A percentile compares a stretch with the other conserved stretches of the same genome.
Conservation (phyloP, 352 stramenopile genomes). For the Phytophthora litchii region DNA sequence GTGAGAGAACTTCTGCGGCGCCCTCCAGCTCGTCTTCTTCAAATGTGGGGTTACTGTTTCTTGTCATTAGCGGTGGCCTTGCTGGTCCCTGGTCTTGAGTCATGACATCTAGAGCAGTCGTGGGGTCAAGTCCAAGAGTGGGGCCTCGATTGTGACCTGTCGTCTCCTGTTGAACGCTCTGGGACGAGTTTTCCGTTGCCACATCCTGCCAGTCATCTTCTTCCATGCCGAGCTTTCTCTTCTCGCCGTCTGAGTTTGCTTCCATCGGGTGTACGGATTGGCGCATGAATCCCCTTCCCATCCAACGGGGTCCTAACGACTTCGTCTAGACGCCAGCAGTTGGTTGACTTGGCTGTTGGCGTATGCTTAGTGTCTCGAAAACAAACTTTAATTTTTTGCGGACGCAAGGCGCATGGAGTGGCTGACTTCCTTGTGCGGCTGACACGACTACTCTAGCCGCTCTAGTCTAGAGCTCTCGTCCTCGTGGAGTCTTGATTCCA, state of each 20-base stretch:
- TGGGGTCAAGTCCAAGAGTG: constrained; percentile 12
- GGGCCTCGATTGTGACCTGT: constrained; percentile 15
- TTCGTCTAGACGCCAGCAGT: constrained; percentile 15
- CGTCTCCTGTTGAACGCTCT: constrained; percentile 19
- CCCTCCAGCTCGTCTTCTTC: constrained; percentile 30
- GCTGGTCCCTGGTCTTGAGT: constrained; percentile 7
- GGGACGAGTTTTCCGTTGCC: constrained; percentile 38
- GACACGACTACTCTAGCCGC: not conserved
- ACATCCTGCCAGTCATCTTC: constrained; percentile 35
- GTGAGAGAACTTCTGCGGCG: constrained; percentile 17
- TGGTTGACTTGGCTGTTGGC: not conserved
- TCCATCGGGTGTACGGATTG: constrained; percentile 76
- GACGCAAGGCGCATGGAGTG: constrained; percentile 24
- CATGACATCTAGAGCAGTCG: constrained; percentile 24
- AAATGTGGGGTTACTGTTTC: constrained; percentile 21
- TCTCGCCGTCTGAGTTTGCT: constrained; percentile 19
- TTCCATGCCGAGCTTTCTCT: constrained; percentile 22
- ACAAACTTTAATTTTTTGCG: constrained; percentile 13
- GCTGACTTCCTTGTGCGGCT: constrained; percentile 14
- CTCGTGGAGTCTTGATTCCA: constrained; percentile 6
- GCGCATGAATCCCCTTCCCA: constrained; percentile 62
- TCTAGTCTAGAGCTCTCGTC: constrained; percentile 20
- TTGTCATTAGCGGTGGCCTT: constrained; percentile 13
- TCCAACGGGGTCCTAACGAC: constrained; percentile 28
- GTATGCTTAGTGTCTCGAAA: constrained; percentile 12